Evolutionary conservation across 345 rosid genomes (phyloP).

Genomic region (Corchorus capsularis): DNA sequence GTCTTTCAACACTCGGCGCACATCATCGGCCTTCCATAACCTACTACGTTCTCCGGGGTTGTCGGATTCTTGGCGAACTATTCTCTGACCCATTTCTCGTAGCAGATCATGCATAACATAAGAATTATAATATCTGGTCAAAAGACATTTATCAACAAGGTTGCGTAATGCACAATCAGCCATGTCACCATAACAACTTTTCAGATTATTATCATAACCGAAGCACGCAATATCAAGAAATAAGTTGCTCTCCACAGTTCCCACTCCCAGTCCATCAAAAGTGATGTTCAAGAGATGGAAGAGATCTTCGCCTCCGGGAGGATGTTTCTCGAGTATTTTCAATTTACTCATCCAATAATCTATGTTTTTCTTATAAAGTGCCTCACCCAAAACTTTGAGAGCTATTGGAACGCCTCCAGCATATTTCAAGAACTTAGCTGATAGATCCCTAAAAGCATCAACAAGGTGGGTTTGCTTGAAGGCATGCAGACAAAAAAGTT

Average conservation of each 20-base stretch:
- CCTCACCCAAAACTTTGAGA: slow-evolving; percentile 16
- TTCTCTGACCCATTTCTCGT: slow-evolving; percentile 40
- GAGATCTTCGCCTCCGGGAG: no score
- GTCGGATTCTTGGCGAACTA: slow-evolving; percentile 23
- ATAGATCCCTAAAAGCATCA: background rate
- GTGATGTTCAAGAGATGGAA: no score
- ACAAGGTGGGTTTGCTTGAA: background rate
- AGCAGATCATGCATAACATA: slow-evolving; percentile 4
- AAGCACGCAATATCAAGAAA: slow-evolving; percentile 49
- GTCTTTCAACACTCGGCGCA: slow-evolving; percentile 15
- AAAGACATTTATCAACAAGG: slow-evolving; percentile 8
- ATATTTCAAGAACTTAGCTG: background rate
- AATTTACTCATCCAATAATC: background rate
- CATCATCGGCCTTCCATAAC: slow-evolving; percentile 8
- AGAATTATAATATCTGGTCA: slow-evolving; percentile 14
- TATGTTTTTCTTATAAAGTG: background rate
- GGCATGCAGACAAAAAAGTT: slow-evolving; percentile 23
- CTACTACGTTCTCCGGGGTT: slow-evolving; percentile 30
- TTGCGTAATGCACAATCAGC: no score
- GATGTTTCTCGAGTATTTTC: background rate
- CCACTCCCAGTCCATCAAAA: slow-evolving; percentile 15
- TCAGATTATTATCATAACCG: no score
- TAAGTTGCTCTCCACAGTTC: no score
- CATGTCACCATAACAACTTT: no score
- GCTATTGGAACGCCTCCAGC: slow-evolving; percentile 27